Percentiles rank a stretch among this genome's conserved stretches.
phyloP scores from a whole-genome alignment of 768 basidiomycete genomes.

The Suillus cothurnatus region DNA sequence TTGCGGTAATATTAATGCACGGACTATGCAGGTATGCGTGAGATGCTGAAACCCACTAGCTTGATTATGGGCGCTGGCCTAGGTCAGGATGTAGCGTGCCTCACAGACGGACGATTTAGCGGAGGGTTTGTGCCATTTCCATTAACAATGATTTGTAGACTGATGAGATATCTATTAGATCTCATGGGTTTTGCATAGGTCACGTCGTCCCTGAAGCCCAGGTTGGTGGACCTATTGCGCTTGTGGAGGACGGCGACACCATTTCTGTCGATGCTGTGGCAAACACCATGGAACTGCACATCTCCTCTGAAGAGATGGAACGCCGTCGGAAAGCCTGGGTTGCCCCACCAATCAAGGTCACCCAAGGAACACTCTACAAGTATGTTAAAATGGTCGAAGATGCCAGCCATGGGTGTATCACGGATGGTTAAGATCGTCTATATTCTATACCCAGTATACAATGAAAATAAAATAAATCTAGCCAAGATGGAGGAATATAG shows the following conservation, averaged over 20 bases:
- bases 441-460: constrained; percentile 2
- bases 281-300: constrained; percentile 78
- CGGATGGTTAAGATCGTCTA: constrained; percentile 61
- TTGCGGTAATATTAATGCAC: constrained; percentile 12
- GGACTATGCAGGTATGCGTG: constrained; percentile 81
- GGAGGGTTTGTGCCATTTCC: constrained; percentile 72
- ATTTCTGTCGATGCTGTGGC: constrained; percentile 88
- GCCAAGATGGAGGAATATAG: constrained; percentile 8
- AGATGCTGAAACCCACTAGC: constrained; percentile 98
- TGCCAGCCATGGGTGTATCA: constrained; percentile 91
- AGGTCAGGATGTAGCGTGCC: constrained; percentile 92
- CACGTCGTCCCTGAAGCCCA: constrained; percentile 98
- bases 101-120: constrained; percentile 98
- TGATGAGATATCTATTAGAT: constrained; percentile 47
- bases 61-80: constrained; percentile 98
- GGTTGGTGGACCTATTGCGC: constrained; percentile 90
- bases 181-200: constrained; percentile 95
- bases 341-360: constrained; percentile 83
- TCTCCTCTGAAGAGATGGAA: constrained; percentile 80
- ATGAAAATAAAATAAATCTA: constrained; percentile 9
- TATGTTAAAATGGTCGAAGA: constrained; percentile 88
- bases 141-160: constrained; percentile 20
- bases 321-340: constrained; percentile 72
- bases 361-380: constrained; percentile 84
- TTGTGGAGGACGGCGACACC: constrained; percentile 84